Evolutionary conservation across 140 eudicot genomes (phyloP).

Genomic region (Bidens hawaiensis): DNA sequence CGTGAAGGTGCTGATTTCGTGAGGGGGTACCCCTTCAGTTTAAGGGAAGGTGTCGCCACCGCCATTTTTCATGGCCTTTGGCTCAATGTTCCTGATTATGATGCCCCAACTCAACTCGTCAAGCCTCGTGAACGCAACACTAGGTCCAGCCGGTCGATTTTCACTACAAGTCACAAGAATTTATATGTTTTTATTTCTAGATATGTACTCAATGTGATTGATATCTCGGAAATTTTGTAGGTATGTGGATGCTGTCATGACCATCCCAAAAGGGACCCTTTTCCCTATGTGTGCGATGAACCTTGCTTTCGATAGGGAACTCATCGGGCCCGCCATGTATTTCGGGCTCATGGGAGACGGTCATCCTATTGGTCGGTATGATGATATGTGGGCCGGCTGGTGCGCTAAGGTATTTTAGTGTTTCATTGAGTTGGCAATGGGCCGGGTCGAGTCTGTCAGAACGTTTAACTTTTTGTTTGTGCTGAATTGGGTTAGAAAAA

Average conservation of each 20-base stretch:
- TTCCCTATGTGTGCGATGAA: constrained; percentile 47
- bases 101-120: constrained; percentile 66
- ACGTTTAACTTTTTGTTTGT: background rate
- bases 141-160: constrained; percentile 18
- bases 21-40: constrained; percentile 55
- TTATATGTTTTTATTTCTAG: background rate
- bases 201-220: background rate
- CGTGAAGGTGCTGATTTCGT: constrained; percentile 60
- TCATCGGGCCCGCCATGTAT: constrained; percentile 44
- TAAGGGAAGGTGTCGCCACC: constrained; percentile 54
- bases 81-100: constrained; percentile 62
- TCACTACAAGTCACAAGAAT: background rate
- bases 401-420: constrained; percentile 29
- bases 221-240: constrained; percentile 7
- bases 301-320: constrained; percentile 39
- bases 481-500: background rate
- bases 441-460: background rate
- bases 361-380: constrained; percentile 41
- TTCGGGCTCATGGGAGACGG: constrained; percentile 48
- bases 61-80: constrained; percentile 64
- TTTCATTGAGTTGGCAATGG: background rate
- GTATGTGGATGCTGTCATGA: constrained; percentile 44
- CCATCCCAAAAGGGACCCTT: constrained; percentile 37
- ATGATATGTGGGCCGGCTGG: constrained; percentile 53
- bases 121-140: constrained; percentile 64